Evolutionary conservation across 345 rosid genomes (phyloP), one percentile per base, ranked within the genome.

Genomic region (Eucalyptus virginea): DNA sequence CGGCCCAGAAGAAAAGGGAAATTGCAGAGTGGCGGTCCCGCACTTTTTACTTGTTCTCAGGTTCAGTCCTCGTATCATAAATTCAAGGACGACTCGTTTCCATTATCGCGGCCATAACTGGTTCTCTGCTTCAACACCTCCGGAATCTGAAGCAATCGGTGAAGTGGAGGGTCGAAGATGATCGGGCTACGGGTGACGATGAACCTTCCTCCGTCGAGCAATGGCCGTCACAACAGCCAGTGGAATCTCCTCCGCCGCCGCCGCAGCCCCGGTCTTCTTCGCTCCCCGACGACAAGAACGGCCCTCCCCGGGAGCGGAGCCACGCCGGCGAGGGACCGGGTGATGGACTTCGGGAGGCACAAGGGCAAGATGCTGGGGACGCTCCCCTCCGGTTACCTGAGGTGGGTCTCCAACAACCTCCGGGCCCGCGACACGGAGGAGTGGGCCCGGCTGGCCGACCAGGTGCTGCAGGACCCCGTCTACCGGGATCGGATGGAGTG

Each of bases 361-460:
- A 96, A 93, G 58, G 99, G 99, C 88, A 95, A 93, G 89, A 95
- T 96, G 98, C 94, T 97, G 9, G 99, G 99, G 26, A 81, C 96
- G 47, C 91, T 97, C 30, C 99, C 99, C 15, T 95, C 98, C 6
- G 89, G 88, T 54, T 96, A 96, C 91, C 96, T 97, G 88, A 94
- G 91, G 91, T 96, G 98, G 99, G 93, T 97, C 48, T 94, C 96
- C 30, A 91, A 93, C 69, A 96, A 95, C 90, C 96, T 97, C 72
- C 95, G 97, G 1, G 93, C 96, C 32, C 91, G 95, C 8, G 95
- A 96, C 90, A 89, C 88, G 72, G 94, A 93, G 91, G 92, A 93
- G 28, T 97, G 99, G 98, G 97, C 99, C 85, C 91, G 89, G 83
- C 92, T 96, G 34, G 98, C 98, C 6, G 97, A 96, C 89, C 92